Evolutionary conservation across 2,329 filamentous ascomycete genomes (phyloP), one percentile per base, ranked within the genome.

Genomic region (Apiospora pterosperma): DNA sequence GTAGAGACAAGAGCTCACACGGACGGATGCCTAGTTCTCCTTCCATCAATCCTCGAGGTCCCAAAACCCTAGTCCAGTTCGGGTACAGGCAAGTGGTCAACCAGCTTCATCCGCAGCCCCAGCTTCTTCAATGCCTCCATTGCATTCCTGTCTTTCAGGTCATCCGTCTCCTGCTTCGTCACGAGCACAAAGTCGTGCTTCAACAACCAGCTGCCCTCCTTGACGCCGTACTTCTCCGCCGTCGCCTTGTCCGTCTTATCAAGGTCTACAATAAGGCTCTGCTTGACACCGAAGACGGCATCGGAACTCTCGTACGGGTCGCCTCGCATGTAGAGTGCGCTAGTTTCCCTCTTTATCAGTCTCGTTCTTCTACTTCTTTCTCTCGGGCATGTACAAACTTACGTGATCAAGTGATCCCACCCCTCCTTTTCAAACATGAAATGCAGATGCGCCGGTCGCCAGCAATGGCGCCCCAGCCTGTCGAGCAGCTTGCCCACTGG

Each of bases 381-480:
- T 58, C 55, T 69, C 23, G 67, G 28, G 23, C 25, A 12, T 48
- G 42, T 16, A 6, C 39, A 5, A 11, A 88, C 89, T 60, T 81
- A 94, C 91, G 92, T 96, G 73, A 96, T 90, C 71, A 97, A 78
- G 74, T 90, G 86, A 80, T 97, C 92, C 79, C 86, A 93, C 0
- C 91, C 91, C 38, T 83, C 77, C 81, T 92, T 93, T 74, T 90
- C 87, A 78, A 97, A 93, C 91, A 96, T 96, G 72, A 96, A 96
- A 76, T 96, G 92, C 82, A 95, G 86, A 76, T 96, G 92, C 23
- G 88, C 86, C 1, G 92, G 92, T 62, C 92, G 80, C 80, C 88
- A 94, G 64, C 88, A 88, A 78, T 96, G 92, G n/a, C 92, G 81
- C n/a, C 85, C 83, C 71, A 96, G 74, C 71, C 79, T 76, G 74